Evolutionary conservation across 331 rosid genomes (phyloP), one percentile per base, ranked within the genome.

Genomic region (Prunus yedoensis): DNA sequence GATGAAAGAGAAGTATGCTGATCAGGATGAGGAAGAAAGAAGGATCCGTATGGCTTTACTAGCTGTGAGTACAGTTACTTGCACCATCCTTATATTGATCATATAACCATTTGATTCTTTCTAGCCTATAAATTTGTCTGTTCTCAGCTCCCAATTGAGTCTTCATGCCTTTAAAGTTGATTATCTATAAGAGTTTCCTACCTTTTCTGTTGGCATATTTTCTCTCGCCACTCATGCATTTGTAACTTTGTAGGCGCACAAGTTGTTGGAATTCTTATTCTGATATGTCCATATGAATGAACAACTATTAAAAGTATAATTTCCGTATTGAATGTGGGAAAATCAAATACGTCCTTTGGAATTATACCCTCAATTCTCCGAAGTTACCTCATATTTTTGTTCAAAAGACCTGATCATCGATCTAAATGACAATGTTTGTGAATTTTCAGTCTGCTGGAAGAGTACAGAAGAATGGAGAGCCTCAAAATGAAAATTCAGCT

Each of bases 21-120:
- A 90, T 77, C 99, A 95, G 79, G 99, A 95, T 62, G 99, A 95
- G 87, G 97, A 92, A 84, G 99, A 95, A 86, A 90, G 99, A 83
- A 83, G 83, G 82, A 90, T 95, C 60, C 91, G 97, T 38, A 92
- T 95, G 99, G 89, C 99, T 66, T 91, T 95, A 83, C 84, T 95
- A 84, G 99, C 99, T 75, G 97, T 95, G 85, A 92, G 99, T 88
- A 68, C 71, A 74, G 59, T 69, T 62, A 70, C 69, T 68, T 80
- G 67, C 59, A 8, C 69, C 59, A 30, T 64, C 45, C 64, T 61
- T 72, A 25, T 43, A 46, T 75, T 69, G 38, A 56, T 68, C 32
- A 30, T 21, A 8, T 60, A 46, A 62, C 51, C 71, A 60, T 32
- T 35, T 21, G 38, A 15, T 38, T 41, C 57, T n/a, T 62, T 67